A percentile compares a stretch with the other conserved stretches of the same genome.
Conservation (phyloP, 2,329 filamentous ascomycete species). For the Geosmithia morbida region DNA sequence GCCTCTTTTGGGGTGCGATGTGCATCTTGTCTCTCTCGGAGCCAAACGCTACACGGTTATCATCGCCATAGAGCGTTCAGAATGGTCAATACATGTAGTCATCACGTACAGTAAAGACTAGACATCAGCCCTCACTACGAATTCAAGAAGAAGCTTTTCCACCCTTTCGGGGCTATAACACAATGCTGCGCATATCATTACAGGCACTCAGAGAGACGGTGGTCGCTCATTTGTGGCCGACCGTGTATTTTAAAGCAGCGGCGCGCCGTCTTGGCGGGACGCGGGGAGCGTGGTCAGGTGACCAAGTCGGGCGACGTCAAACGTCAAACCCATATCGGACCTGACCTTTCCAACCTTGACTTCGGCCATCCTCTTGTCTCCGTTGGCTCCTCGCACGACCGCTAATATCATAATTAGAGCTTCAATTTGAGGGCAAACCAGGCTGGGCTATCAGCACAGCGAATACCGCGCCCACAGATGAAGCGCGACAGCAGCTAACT, state of each 20-base stretch:
- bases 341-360: too few species aligned
- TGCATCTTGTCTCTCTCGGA: not conserved
- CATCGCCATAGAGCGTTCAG: not conserved
- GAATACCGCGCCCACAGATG: not conserved
- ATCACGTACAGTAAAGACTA: not conserved
- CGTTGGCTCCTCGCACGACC: not conserved
- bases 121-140: too few species aligned
- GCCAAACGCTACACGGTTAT: not conserved
- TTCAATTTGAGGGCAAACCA: too few species aligned
- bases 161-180: too few species aligned
- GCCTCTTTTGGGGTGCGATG: not conserved
- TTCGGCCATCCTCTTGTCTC: not conserved
- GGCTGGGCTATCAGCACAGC: not conserved
- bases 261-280: not conserved
- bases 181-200: too few species aligned
- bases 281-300: not conserved
- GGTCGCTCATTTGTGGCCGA: too few species aligned
- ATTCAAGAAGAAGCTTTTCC: too few species aligned
- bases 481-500: not conserved
- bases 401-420: too few species aligned
- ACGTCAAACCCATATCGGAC: not conserved
- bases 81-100: not conserved
- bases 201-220: too few species aligned
- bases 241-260: not conserved
- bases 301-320: not conserved